A percentile compares a stretch with the other conserved stretches of the same genome.
phyloP scores from a whole-genome alignment of 192 early-diverging fungal species.

The Diversispora epigaea region DNA sequence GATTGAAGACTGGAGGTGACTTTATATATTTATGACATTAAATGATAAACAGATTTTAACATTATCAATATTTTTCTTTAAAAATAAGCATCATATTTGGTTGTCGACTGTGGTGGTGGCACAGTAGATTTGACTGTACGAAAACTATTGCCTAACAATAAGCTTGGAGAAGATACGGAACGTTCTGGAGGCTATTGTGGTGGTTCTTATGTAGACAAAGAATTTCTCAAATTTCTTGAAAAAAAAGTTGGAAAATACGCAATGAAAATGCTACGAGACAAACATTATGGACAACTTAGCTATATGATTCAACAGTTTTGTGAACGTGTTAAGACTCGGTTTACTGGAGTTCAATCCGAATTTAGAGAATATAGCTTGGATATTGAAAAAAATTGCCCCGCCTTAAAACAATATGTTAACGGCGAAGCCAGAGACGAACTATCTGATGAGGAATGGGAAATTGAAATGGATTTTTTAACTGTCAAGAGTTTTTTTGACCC shows the following conservation, averaged over 20 bases:
- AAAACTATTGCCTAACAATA: not conserved
- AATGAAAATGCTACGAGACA: not conserved
- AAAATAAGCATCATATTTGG: no score
- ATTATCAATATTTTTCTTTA: no score
- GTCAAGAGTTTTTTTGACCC: constrained; percentile 12
- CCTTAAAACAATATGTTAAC: not conserved
- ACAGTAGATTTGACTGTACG: no score
- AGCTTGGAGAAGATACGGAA: not conserved
- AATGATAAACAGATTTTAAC: constrained; percentile 2
- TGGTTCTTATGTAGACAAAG: constrained; percentile 1
- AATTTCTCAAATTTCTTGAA: constrained; percentile 12
- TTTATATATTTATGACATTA: not conserved
- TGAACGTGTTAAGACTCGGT: not conserved
- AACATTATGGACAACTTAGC: constrained; percentile 7
- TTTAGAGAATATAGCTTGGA: not conserved
- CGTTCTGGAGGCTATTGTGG: not conserved
- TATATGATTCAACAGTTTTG: no score
- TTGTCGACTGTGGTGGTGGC: no score
- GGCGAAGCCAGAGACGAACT: not conserved
- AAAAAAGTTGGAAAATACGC: not conserved
- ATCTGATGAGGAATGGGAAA: not conserved
- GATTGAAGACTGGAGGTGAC: not conserved
- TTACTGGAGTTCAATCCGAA: not conserved
- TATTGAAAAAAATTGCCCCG: not conserved
- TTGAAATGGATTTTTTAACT: not conserved